Percentiles rank a stretch among this genome's conserved stretches.
phyloP scores from a whole-genome alignment of 2,329 filamentous ascomycete species.

The Neofusicoccum parvum region DNA sequence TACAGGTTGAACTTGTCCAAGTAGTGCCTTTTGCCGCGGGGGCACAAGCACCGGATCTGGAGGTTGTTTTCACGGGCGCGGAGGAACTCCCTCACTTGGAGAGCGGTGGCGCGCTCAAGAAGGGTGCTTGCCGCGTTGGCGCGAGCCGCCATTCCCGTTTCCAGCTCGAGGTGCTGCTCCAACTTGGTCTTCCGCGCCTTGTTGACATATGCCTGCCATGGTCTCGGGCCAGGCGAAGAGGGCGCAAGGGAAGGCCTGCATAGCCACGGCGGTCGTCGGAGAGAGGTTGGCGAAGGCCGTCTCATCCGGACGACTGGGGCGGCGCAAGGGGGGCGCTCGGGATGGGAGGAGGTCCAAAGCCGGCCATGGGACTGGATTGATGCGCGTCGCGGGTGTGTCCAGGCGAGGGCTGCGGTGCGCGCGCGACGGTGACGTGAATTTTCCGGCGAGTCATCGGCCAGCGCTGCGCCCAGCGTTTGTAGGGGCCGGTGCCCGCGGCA shows the following conservation, averaged over 20 bases:
- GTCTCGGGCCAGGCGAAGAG: neutral
- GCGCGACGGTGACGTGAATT: neutral
- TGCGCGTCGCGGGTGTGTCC: neutral
- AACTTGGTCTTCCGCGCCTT: neutral
- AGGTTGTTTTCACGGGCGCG: neutral
- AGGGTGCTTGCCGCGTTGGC: neutral
- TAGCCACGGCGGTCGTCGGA: neutral
- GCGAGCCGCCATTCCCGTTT: neutral
- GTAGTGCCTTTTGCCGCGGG: neutral
- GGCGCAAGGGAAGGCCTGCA: neutral
- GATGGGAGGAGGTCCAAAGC: neutral
- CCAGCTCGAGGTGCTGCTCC: neutral
- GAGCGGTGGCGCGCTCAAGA: neutral
- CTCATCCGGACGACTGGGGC: neutral
- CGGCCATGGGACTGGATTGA: neutral
- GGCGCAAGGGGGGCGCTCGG: neutral
- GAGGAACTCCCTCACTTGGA: neutral
- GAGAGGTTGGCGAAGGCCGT: neutral
- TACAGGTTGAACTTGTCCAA: slow-evolving; percentile 25
- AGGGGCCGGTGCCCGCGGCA: neutral
- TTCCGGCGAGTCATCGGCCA: neutral
- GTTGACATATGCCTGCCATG: neutral
- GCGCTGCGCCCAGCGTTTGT: neutral
- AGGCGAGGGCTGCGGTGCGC: neutral
- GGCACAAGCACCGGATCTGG: neutral